Conservation (phyloP, 768 basidiomycete species). For the Termitomyces bulborhizus region DNA sequence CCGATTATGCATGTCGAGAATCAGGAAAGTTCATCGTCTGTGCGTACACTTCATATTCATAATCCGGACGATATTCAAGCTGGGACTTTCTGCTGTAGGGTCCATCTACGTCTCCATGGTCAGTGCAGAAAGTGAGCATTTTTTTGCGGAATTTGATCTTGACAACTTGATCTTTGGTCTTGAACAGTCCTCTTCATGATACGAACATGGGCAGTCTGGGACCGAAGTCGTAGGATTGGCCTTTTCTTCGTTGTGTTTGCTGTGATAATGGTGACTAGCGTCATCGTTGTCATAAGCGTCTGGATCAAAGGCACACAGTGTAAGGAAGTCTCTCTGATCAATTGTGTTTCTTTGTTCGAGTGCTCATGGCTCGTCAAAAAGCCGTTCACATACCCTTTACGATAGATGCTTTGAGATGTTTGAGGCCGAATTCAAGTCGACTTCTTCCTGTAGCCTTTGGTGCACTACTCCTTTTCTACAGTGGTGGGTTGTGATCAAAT, state of each 20-base stretch:
- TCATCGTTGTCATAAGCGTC: not conserved
- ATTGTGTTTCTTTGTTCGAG: not conserved
- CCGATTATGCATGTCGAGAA: not conserved
- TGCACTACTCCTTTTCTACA: not conserved
- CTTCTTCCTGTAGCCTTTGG: not conserved
- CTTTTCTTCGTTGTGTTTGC: not conserved
- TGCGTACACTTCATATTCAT: not conserved
- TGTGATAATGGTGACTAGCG: not conserved
- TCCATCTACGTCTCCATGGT: not conserved
- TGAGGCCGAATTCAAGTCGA: not conserved
- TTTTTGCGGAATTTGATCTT: not conserved
- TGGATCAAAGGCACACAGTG: not conserved
- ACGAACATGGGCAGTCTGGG: not conserved
- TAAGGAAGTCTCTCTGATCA: not conserved
- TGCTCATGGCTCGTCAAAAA: no score
- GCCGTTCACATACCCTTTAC: no score
- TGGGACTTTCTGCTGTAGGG: not conserved
- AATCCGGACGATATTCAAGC: no score
- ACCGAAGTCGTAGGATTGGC: not conserved
- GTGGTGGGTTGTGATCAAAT: not conserved
- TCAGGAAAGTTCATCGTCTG: not conserved
- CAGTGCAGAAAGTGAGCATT: not conserved
- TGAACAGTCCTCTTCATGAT: not conserved
- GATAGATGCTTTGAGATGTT: no score
- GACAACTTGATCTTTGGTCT: not conserved